Percentiles rank a stretch among this genome's conserved stretches.
Conservation (phyloP, 1,139 yeast species). For the Debaryomycetaceae sp. region DNA sequence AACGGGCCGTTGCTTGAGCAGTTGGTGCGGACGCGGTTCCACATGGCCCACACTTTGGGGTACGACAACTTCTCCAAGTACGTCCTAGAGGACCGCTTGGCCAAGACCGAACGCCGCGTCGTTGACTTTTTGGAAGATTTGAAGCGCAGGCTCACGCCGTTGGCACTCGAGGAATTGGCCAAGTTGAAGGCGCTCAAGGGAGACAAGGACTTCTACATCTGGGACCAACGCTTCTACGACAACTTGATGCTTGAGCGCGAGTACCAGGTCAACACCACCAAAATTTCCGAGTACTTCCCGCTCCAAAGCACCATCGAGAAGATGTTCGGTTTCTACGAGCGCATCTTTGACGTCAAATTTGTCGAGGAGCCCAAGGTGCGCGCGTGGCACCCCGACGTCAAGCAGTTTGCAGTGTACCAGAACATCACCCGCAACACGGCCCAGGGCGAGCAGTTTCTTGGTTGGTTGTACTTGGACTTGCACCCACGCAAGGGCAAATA, state of each 20-base stretch:
- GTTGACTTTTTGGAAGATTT: slow-evolving; percentile 58
- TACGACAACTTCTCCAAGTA: slow-evolving; percentile 65
- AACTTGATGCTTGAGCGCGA: slow-evolving; percentile 61
- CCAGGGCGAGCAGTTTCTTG: slow-evolving; percentile 70
- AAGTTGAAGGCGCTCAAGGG: slow-evolving; percentile 50
- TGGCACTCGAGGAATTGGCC: slow-evolving; percentile 53
- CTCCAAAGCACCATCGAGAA: slow-evolving; percentile 59
- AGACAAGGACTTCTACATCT: slow-evolving; percentile 49
- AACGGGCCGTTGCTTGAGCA: slow-evolving; percentile 58
- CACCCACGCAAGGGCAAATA: slow-evolving; percentile 86
- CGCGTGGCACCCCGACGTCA: slow-evolving; percentile 76
- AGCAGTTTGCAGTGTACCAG: slow-evolving; percentile 71
- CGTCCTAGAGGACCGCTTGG: slow-evolving; percentile 75
- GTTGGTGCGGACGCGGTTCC: slow-evolving; percentile 56
- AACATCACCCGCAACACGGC: slow-evolving; percentile 32
- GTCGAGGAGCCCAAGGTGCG: slow-evolving; percentile 35
- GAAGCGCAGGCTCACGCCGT: slow-evolving; percentile 49
- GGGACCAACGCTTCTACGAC: slow-evolving; percentile 72
- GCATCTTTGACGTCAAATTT: slow-evolving; percentile 63
- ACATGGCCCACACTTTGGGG: slow-evolving; percentile 61
- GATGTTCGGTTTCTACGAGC: slow-evolving; percentile 70
- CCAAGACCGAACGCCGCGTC: slow-evolving; percentile 60
- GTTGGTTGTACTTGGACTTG: slow-evolving; percentile 75
- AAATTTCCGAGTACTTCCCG: slow-evolving; percentile 77
- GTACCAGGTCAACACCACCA: slow-evolving; percentile 66